Base-by-base conservation (phyloP, 1,284 basidiomycete genomes). In the Ganoderma meredithae region DNA sequence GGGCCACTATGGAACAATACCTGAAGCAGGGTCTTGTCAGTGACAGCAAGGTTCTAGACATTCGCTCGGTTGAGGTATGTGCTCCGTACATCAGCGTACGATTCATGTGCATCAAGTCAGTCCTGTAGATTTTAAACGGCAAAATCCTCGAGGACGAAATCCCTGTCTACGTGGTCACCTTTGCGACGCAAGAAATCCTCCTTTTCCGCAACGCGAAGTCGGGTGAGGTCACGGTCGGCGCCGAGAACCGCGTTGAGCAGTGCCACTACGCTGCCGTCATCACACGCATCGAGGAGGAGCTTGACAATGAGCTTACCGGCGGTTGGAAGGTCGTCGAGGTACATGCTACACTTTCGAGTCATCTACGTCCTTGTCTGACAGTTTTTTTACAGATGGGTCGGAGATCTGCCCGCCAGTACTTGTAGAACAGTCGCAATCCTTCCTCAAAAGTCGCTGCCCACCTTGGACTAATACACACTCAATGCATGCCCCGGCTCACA, bases 311-410 rank as follows among this genome's bases (percentile, higher is more conserved):
- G 81, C 85, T 98, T 63, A 99, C 98, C 0, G 95, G 95, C 61
- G 98, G 98, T 12, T 99, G 98, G 98, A 99, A 99, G 82, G 89
- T 99, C 65, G 88, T 99, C 52, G 97, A 99, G 90, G 94, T 96
- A 77, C 68, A 89, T 83, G 19, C 31, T 10, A 22, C 62, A 61
- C 10, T 56, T 19, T 27, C 44, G 1, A 13, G 33, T 10, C 27
- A 40, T 62, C 53, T 44, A 60, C 66, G 22, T 47, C 64, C 41
- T 55, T 43, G 17, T 8, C 47, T 63, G 36, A 25, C 7, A 10
- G 8, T 36, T 39, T 7, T 3, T 41, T 41, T 62, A 1, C 56
- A 83, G 82, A 83, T 83, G 83, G 82, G 79, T 31, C 76, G 83
- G 63, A 73, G 83, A 67, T 83, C 82, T 8, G 76, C 80, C 19